Evolutionary conservation across 345 rosid species (phyloP).

Genomic region (Bruguiera sexangula): DNA sequence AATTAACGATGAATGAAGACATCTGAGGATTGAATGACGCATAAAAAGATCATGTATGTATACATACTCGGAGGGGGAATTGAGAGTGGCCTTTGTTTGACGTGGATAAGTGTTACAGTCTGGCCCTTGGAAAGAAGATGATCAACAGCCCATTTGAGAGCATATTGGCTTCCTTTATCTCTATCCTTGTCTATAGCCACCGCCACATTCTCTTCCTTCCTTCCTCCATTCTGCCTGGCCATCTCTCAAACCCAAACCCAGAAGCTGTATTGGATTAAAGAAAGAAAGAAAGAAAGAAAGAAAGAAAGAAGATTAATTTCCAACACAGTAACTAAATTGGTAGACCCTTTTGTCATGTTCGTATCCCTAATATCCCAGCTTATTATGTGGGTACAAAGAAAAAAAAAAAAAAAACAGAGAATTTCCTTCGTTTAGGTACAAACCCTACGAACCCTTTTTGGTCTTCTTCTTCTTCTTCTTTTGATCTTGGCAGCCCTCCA

Average conservation of each 20-base stretch:
- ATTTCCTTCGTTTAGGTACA: too few species aligned
- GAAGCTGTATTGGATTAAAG: too few species aligned
- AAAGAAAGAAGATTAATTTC: too few species aligned
- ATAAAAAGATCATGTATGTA: too few species aligned
- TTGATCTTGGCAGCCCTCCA: not conserved
- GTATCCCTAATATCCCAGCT: too few species aligned
- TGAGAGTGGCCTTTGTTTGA: conserved; percentile 30
- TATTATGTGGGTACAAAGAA: too few species aligned
- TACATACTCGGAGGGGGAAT: not conserved
- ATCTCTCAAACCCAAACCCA: not conserved
- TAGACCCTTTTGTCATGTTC: too few species aligned
- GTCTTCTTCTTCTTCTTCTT: not conserved
- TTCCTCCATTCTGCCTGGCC: not conserved
- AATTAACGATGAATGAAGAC: too few species aligned
- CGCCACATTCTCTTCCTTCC: not conserved
- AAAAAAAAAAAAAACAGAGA: too few species aligned
- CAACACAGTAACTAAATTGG: not conserved
- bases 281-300: too few species aligned
- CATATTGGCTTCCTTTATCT: conserved; percentile 17
- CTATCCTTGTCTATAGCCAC: conserved; percentile 27
- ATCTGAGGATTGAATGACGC: too few species aligned
- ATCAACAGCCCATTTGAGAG: conserved; percentile 24
- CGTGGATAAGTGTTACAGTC: conserved; percentile 57
- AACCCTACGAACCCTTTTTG: too few species aligned
- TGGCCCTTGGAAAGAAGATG: conserved; percentile 11